Evolutionary conservation across 495 filamentous ascomycete species (phyloP).

Genomic region (Penicillium desertorum): DNA sequence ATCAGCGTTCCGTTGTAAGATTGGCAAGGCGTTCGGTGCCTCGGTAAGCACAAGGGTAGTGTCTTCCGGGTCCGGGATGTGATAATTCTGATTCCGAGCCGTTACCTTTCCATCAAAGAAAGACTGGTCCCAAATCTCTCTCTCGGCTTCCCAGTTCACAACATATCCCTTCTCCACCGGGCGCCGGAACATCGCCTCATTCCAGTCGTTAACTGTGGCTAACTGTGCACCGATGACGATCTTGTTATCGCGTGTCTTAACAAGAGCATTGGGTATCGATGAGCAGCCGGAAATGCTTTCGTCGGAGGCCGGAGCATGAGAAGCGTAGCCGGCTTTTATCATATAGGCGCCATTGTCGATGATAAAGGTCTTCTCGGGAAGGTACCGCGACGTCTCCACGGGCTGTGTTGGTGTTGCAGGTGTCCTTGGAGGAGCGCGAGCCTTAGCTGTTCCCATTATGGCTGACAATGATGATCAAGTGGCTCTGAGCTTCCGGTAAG

Average conservation of each 20-base stretch:
- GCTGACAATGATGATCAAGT: constrained; percentile 5
- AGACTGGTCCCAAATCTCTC: constrained; percentile 90
- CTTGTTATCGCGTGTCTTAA: constrained; percentile 74
- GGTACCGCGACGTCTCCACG: constrained; percentile 20
- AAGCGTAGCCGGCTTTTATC: constrained; percentile 87
- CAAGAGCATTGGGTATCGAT: constrained; percentile 84
- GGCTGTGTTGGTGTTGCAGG: constrained; percentile 18
- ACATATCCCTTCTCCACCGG: constrained; percentile 95
- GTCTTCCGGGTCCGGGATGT: constrained; percentile 57
- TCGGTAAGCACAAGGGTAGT: constrained; percentile 84
- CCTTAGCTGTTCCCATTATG: constrained; percentile 41
- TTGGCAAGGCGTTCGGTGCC: constrained; percentile 80
- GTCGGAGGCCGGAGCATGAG: constrained; percentile 34
- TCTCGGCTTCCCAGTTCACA: constrained; percentile 95
- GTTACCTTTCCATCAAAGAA: constrained; percentile 74
- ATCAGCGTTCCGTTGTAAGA: constrained; percentile 84
- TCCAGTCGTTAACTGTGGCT: constrained; percentile 78
- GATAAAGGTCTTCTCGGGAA: constrained; percentile 71
- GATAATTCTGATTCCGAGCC: constrained; percentile 41
- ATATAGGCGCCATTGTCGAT: constrained; percentile 93
- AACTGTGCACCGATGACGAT: constrained; percentile 79
- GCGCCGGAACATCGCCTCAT: constrained; percentile 80
- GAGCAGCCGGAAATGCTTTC: constrained; percentile 55
- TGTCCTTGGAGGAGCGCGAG: constrained; percentile 28
- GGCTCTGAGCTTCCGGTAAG: background rate